Evolutionary conservation across 2,329 filamentous ascomycete species (phyloP).

Genomic region (Albophoma yamanashiensis): DNA sequence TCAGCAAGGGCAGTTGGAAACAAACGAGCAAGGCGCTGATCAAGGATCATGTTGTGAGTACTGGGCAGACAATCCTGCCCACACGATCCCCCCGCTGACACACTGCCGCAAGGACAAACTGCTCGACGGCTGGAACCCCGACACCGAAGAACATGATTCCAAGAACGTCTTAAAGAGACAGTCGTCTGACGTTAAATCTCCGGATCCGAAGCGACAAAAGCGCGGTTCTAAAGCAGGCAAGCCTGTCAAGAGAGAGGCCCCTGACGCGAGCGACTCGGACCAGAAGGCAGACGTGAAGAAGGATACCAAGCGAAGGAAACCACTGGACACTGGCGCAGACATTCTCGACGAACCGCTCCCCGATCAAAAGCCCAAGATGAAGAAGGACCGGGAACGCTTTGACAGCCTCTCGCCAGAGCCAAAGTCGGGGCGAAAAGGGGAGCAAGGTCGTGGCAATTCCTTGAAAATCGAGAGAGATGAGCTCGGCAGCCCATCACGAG

Average conservation of each 20-base stretch:
- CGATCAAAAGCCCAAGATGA: constrained; percentile 4
- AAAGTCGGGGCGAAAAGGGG: constrained; percentile 5
- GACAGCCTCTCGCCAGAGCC: neutral
- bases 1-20: constrained; percentile 43
- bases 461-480: neutral
- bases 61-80: neutral
- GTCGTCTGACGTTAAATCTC: constrained; percentile 21
- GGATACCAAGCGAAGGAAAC: neutral
- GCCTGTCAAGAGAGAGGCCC: constrained; percentile 18
- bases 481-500: neutral
- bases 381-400: constrained; percentile 3
- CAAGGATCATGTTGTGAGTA: constrained; percentile 40
- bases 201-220: constrained; percentile 28
- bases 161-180: constrained; percentile 21
- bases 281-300: constrained; percentile 6
- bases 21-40: constrained; percentile 47
- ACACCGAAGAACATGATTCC: constrained; percentile 14
- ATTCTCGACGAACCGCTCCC: neutral
- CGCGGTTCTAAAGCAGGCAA: constrained; percentile 18
- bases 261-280: neutral
- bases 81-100: constrained; percentile 1
- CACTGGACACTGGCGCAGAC: neutral
- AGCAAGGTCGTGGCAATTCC: neutral
- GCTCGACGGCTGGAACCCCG: constrained; percentile 23
- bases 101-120: constrained; percentile 20